Evolutionary conservation across 2,329 filamentous ascomycete species (phyloP).

Genomic region (Fusarium marasasianum): DNA sequence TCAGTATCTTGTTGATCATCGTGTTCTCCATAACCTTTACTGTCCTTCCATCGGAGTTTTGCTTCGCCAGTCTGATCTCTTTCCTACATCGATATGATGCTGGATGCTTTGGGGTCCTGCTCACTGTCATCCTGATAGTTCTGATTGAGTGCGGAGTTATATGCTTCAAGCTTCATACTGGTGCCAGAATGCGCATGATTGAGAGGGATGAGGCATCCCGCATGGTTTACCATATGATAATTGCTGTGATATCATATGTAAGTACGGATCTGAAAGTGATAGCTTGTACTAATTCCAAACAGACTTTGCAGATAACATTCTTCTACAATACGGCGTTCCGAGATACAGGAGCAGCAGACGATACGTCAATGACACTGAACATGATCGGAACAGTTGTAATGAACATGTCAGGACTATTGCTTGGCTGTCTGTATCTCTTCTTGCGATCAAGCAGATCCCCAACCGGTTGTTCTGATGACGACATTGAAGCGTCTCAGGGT

Average conservation of each 20-base stretch:
- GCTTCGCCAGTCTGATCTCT: constrained; percentile 75
- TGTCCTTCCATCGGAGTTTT: constrained; percentile 65
- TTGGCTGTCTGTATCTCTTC: constrained; percentile 72
- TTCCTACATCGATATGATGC: constrained; percentile 70
- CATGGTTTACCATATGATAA: constrained; percentile 73
- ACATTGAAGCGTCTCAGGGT: constrained; percentile 7
- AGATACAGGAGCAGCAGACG: constrained; percentile 47
- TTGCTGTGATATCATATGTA: constrained; percentile 68
- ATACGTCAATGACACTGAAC: constrained; percentile 59
- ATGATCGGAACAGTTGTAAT: constrained; percentile 73
- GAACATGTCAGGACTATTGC: constrained; percentile 72
- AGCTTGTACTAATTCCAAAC: constrained; percentile 45
- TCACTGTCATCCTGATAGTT: constrained; percentile 60
- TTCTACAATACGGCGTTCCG: constrained; percentile 66
- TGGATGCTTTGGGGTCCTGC: constrained; percentile 64
- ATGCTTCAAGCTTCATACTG: constrained; percentile 65
- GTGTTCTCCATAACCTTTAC: constrained; percentile 69
- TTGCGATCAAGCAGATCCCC: constrained; percentile 70
- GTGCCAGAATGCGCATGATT: constrained; percentile 62
- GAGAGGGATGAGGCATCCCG: constrained; percentile 72
- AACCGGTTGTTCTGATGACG: constrained; percentile 57
- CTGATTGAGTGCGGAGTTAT: constrained; percentile 62
- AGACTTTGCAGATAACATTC: constrained; percentile 70
- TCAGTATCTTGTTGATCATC: constrained; percentile 61
- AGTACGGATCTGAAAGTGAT: constrained; percentile 40